Percentiles rank a stretch among this genome's conserved stretches.
Evolutionary conservation across 225 moss, liverwort and hornwort species (phyloP).

Genomic region (Marchantia paleacea): DNA sequence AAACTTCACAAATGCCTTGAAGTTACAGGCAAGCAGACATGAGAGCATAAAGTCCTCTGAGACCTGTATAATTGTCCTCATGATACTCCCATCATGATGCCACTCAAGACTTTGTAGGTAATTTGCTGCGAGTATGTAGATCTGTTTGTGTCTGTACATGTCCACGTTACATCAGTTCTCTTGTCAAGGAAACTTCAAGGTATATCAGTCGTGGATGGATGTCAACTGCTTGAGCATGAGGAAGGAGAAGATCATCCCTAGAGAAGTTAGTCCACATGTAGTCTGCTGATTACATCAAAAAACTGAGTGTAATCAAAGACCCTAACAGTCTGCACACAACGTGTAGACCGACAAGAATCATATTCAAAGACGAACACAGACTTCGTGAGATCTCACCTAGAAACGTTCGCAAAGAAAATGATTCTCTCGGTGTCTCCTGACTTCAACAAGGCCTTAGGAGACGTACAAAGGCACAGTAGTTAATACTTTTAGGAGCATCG

Average conservation of each 20-base stretch:
- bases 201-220: neutral
- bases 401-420: constrained; percentile 84
- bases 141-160: constrained; percentile 70
- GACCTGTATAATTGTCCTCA: constrained; percentile 95
- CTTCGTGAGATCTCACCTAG: constrained; percentile 47
- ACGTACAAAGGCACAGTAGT: neutral
- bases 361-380: neutral
- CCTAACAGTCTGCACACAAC: neutral
- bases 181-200: neutral
- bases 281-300: too few species aligned
- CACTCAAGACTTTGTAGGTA: constrained; percentile 87
- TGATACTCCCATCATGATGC: constrained; percentile 72
- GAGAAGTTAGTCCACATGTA: too few species aligned
- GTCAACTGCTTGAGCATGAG: too few species aligned
- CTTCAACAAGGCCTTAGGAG: constrained; percentile 70
- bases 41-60: neutral
- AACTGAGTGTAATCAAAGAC: too few species aligned
- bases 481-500: too few species aligned
- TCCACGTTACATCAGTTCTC: neutral
- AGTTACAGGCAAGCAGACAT: neutral
- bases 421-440: constrained; percentile 96
- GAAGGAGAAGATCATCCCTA: too few species aligned
- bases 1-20: neutral
- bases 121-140: constrained; percentile 79
- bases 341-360: neutral